Evolutionary conservation across 768 basidiomycete species (phyloP), one percentile per base, ranked within the genome.

Genomic region (Termitomyces sp.): DNA sequence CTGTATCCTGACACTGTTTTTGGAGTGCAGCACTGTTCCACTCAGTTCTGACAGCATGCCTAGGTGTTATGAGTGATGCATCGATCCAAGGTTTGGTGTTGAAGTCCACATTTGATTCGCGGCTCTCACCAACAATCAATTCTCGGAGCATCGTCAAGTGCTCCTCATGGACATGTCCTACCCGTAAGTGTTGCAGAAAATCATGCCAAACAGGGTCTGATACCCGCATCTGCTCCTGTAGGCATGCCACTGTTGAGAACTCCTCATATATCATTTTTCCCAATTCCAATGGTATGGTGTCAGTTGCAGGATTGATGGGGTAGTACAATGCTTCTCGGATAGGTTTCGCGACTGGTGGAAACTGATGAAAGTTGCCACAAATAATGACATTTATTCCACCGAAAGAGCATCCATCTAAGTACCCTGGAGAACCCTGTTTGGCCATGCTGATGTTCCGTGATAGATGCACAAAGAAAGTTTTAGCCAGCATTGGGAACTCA

Each of bases 41-140:
- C 12, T 40, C 39, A 4, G 4, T 40, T 12, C 39, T 40, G 39
- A 43, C 42, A 4, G 42, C 42, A 13, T 43, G 42, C 6, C 42
- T 6, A 43, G 42, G 42, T 7, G n/a, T 43, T n/a, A 43, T 12
- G 2, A 43, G 22, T 2, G 9, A 34, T 5, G 34, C 34, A 6
- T 34, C 34, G n/a, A 6, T 9, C 33, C 50, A n/a, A 4, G 13
- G 39, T 12, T 14, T 20, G 3, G 32, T n/a, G 1, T 12, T 26
- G 49, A 70, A 68, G 48, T 72, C 67, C 2, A 61, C 53, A 0
- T 6, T 5, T n/a, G n/a, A n/a, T n/a, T n/a, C n/a, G n/a, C n/a
- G 36, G 10, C 22, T 14, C 5, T 8, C 2, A 5, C 37, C 18
- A 8, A 40, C 12, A 4, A 44, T 24, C 20, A 51, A 27, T 6